Evolutionary conservation across 2,329 filamentous ascomycete genomes (phyloP), one percentile per base, ranked within the genome.

Genomic region (Aschersonia sp.): DNA sequence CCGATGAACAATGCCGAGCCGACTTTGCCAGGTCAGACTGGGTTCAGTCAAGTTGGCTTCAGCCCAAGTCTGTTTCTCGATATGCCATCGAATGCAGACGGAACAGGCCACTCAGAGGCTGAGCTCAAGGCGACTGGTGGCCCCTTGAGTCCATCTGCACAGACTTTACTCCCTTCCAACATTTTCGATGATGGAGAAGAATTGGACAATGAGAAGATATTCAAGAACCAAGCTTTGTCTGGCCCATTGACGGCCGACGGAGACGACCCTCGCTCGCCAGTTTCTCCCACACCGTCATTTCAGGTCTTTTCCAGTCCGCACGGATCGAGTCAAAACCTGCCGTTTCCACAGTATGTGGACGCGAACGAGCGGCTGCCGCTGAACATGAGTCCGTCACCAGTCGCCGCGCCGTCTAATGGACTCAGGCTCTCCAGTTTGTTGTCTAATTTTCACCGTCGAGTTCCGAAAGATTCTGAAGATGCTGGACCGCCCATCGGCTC

Each of bases 141-240:
- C 2, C 84, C 84, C 1, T 76, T 91, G 60, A 89, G 84, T 56
- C 86, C 86, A 2, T 84, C 84, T 4, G 86, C 85, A 2, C 80
- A 84, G 31, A 75, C 82, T 12, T 69, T 91, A 3, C 66, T 94
- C 12, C 86, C 86, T 0, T 84, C 85, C 5, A 70, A 68, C n/a
- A 74, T 76, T 51, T 68, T 77, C 51, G 79, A 83, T 46, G 82
- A 85, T 54, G 61, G 55, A n/a, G 68, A 81, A 43, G 80, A 82
- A 45, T 44, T 31, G 28, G 44, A 72, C 40, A 80, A 82, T 12
- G 67, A 71, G n/a, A 68, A 54, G 40, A 51, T 50, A 28, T 50
- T 49, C 5, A 50, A 52, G 4, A 65, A 58, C 20, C 65, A 67
- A 1, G 67, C 58, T 40, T 49, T 63, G 7, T 59, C 58, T 2